These are phyloP conservation scores for Pichia manshurica DNA, from an alignment of 805 yeast species.

Conservation along the genomic window DNA sequence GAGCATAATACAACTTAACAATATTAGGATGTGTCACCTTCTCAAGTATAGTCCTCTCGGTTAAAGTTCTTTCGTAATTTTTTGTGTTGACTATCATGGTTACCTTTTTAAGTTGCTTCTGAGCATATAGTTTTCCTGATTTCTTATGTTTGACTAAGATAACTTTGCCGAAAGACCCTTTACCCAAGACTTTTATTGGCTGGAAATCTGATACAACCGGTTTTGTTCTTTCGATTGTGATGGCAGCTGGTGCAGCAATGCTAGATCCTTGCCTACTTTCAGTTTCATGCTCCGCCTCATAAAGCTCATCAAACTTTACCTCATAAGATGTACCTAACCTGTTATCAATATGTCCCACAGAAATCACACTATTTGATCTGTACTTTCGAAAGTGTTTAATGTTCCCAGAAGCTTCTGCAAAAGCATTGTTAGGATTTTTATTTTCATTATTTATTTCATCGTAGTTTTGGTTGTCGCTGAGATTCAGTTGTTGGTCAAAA, in stretches of 20 bases:
- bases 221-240: conserved; percentile 13
- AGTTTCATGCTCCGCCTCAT: conserved; percentile 24
- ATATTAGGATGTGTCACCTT: conserved; percentile 73
- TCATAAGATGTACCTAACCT: conserved; percentile 46
- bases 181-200: conserved; percentile 72
- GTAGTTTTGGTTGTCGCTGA: not conserved
- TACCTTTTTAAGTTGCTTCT: conserved; percentile 80
- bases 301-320: conserved; percentile 40
- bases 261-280: conserved; percentile 21
- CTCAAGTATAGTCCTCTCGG: conserved; percentile 71
- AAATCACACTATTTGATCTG: conserved; percentile 28
- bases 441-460: not conserved
- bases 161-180: conserved; percentile 88
- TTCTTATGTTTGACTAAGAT: conserved; percentile 60
- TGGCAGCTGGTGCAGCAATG: not conserved
- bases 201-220: conserved; percentile 51
- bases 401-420: not conserved
- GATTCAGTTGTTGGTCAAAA: conserved; percentile 4
- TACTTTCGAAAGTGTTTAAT: conserved; percentile 23
- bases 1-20: conserved; percentile 74
- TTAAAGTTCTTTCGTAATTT: conserved; percentile 69
- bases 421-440: conserved; percentile 4
- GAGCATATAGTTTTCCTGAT: conserved; percentile 70
- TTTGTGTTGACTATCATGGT: conserved; percentile 55
- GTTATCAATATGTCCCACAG: conserved; percentile 28